Conservation (phyloP, 1,284 basidiomycete species). For the Porodaedalea pini region DNA sequence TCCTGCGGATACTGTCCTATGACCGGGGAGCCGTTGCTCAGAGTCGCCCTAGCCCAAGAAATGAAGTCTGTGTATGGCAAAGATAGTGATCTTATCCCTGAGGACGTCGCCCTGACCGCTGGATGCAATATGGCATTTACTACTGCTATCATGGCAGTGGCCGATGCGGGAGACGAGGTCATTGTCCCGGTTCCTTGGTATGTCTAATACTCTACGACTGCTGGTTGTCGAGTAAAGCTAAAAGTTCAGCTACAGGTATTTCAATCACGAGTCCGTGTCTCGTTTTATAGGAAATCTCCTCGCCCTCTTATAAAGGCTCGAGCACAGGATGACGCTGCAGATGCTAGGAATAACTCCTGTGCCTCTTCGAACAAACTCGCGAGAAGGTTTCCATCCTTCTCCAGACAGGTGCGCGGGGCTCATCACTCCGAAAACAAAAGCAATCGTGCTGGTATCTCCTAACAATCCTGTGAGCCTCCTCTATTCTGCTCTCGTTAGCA, state of each 20-base stretch:
- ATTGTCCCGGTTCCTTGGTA: slow-evolving; percentile 80
- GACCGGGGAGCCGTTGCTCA: slow-evolving; percentile 58
- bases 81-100: slow-evolving; percentile 42
- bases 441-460: slow-evolving; percentile 73
- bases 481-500: not conserved
- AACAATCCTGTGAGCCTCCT: slow-evolving; percentile 60
- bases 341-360: slow-evolving; percentile 64
- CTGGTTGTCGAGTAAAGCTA: not conserved
- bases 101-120: slow-evolving; percentile 62
- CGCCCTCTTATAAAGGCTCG: slow-evolving; percentile 12
- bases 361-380: slow-evolving; percentile 54
- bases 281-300: slow-evolving; percentile 10
- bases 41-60: slow-evolving; percentile 60
- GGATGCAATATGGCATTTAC: slow-evolving; percentile 75
- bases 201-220: slow-evolving; percentile 4
- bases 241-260: slow-evolving; percentile 50
- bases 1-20: slow-evolving; percentile 65
- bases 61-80: slow-evolving; percentile 60
- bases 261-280: slow-evolving; percentile 62
- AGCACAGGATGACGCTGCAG: slow-evolving; percentile 64
- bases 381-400: slow-evolving; percentile 60
- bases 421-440: slow-evolving; percentile 58
- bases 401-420: slow-evolving; percentile 44
- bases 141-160: slow-evolving; percentile 60
- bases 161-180: slow-evolving; percentile 69